These are phyloP conservation scores for Garcia nutans DNA, from an alignment of 345 rosid species.

Conservation along the genomic window DNA sequence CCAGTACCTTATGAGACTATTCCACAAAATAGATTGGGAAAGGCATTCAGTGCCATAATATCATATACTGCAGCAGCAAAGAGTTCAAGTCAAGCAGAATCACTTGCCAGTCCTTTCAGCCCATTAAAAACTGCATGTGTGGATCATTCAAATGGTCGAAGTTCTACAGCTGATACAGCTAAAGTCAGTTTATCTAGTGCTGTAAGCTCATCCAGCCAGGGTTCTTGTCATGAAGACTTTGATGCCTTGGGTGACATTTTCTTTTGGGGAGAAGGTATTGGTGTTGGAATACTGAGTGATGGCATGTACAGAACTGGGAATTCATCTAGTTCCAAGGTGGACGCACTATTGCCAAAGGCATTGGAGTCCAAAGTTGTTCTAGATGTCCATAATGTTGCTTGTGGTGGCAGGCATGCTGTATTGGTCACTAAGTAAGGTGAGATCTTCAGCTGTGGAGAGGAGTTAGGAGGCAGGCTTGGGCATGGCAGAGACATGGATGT, in stretches of 20 bases:
- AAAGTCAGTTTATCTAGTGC: conserved; percentile 81
- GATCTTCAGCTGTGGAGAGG: conserved; percentile 93
- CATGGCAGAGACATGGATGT: conserved; percentile 63
- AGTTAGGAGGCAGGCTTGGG: conserved; percentile 83
- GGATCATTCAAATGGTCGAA: conserved; percentile 54
- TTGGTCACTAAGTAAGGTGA: conserved; percentile 78
- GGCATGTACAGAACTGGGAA: conserved; percentile 35
- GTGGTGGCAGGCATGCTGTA: conserved; percentile 86
- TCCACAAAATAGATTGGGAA: conserved; percentile 59
- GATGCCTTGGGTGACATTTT: conserved; percentile 87
- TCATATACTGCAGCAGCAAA: conserved; percentile 53
- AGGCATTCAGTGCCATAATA: conserved; percentile 65
- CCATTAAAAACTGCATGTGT: conserved; percentile 26
- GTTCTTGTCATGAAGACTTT: conserved; percentile 71
- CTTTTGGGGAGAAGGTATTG: conserved; percentile 85
- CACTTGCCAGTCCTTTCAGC: conserved; percentile 34
- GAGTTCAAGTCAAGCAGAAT: conserved; percentile 42
- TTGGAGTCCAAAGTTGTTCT: conserved; percentile 69
- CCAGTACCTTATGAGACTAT: conserved; percentile 43
- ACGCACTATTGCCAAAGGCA: conserved; percentile 69
- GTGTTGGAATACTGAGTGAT: conserved; percentile 59
- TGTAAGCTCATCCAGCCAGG: conserved; percentile 84
- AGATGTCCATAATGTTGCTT: conserved; percentile 69
- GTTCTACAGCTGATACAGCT: conserved; percentile 54
- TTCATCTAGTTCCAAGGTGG: conserved; percentile 36